Conservation (phyloP, 1,284 basidiomycete species). For the Amylostereum chailletii region DNA sequence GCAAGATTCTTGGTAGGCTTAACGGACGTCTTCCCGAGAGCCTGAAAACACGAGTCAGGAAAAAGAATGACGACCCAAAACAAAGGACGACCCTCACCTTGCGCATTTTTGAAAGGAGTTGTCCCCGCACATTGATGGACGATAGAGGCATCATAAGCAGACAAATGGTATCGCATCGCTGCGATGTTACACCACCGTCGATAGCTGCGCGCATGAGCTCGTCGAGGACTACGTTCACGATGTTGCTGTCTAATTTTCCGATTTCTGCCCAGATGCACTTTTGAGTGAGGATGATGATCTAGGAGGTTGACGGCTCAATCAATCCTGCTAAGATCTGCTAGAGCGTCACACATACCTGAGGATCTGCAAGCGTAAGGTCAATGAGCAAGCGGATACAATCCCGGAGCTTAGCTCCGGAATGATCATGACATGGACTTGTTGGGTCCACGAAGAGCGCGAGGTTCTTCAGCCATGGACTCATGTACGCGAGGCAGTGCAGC, state of each 20-base stretch:
- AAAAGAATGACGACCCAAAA: background rate
- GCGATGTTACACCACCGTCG: constrained; percentile 72
- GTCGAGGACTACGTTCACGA: constrained; percentile 67
- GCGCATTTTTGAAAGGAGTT: constrained; percentile 69
- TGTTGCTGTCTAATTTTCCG: constrained; percentile 52
- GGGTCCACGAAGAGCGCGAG: constrained; percentile 67
- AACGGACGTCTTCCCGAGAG: constrained; percentile 64
- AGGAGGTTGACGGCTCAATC: background rate
- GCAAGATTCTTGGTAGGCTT: constrained; percentile 52
- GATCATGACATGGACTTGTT: constrained; percentile 53
- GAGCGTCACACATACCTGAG: constrained; percentile 38
- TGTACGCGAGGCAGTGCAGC: constrained; percentile 69
- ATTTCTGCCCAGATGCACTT: constrained; percentile 72
- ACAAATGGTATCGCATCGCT: constrained; percentile 67
- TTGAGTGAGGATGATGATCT: constrained; percentile 66
- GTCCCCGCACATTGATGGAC: constrained; percentile 71
- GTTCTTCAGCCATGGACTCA: constrained; percentile 83
- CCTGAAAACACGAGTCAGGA: constrained; percentile 28
- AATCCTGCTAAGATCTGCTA: background rate
- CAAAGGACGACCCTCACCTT: constrained; percentile 40
- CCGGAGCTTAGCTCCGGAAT: constrained; percentile 61
- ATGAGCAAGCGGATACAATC: constrained; percentile 74
- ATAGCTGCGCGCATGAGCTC: constrained; percentile 74
- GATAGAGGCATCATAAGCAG: constrained; percentile 69
- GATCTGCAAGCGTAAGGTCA: constrained; percentile 64